Base-by-base conservation (phyloP, 768 basidiomycete species). In the Phallus indusiatus region DNA sequence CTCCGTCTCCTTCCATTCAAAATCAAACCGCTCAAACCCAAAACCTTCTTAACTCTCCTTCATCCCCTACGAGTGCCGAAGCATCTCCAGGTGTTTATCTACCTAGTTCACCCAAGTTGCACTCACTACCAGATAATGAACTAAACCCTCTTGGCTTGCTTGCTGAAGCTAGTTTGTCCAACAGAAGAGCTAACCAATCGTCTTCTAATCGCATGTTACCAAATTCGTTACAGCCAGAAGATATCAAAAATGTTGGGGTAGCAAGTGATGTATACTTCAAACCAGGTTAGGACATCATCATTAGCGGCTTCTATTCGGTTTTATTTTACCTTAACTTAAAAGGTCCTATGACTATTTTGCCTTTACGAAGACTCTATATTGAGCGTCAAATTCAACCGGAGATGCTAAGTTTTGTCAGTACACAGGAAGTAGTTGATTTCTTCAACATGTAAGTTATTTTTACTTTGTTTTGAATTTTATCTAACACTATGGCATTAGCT, bases 301-400 rank as follows among this genome's bases (percentile, higher is more conserved):
- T 11, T 22, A 2, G 22, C 55, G 36, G n/a, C 8, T 61, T 42
- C 33, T 47, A 57, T 33, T 35, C 5, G 28, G 52, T 24, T 36
- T 22, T 34, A 9, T 14, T 5, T 49, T 47, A 55, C 37, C 52
- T 20, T 42, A 28, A 10, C 52, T 17, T 18, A 47, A 48, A 58
- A 90, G 89, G 90, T 22, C 91, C 91, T 0, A 92, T 94, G 83
- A 89, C 88, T 5, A 90, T 92, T 49, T 69, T 94, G 47, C 92
- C 92, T 0, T 77, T 94, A 47, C 82, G 90, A 33, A 77, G 89
- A 54, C 70, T 93, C 60, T 89, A 84, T 69, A 94, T 94, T 55
- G 90, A 94, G 71, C 82, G 90, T 21, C 88, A 94, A 69, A 74
- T 94, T 33, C 92, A 94, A 65, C 94, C 94, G 0, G 94, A 96